A percentile compares a stretch with the other conserved stretches of the same genome.
Evolutionary conservation across 371 early-diverging fungal genomes (phyloP).

Genomic region (Parasitella parasitica): DNA sequence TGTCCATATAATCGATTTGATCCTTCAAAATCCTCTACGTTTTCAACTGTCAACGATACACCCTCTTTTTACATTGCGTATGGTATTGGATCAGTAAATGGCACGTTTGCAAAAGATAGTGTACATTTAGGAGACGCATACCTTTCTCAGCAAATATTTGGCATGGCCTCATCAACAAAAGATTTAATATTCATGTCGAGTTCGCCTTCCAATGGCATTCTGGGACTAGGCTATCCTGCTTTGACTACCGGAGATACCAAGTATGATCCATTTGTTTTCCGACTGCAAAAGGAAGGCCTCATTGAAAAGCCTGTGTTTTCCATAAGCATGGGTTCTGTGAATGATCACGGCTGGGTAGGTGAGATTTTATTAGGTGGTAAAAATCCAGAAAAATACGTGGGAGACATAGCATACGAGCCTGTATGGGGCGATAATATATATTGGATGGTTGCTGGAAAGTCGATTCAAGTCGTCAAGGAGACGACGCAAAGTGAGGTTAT

Average conservation of each 20-base stretch:
- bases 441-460: slow-evolving; percentile 12
- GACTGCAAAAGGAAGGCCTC: slow-evolving; percentile 4
- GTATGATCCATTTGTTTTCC: slow-evolving; percentile 21
- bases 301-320: slow-evolving; percentile 30
- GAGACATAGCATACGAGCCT: slow-evolving; percentile 43
- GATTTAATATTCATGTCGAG: slow-evolving; percentile 17
- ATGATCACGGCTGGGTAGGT: slow-evolving; percentile 18
- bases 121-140: slow-evolving; percentile 23
- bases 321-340: slow-evolving; percentile 3
- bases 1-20: slow-evolving; percentile 21
- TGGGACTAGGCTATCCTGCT: slow-evolving; percentile 30
- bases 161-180: slow-evolving; percentile 24
- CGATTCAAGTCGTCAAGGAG: neutral
- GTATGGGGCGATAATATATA: slow-evolving; percentile 7
- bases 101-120: slow-evolving; percentile 25
- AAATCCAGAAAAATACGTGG: slow-evolving; percentile 50
- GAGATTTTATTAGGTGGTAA: slow-evolving; percentile 59
- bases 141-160: slow-evolving; percentile 31
- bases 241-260: slow-evolving; percentile 5
- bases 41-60: neutral
- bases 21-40: slow-evolving; percentile 13
- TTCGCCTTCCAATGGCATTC: slow-evolving; percentile 27
- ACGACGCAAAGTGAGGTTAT: neutral
- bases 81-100: slow-evolving; percentile 26
- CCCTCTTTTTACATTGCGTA: slow-evolving; percentile 16